Evolutionary conservation across 176 grass and related monocot species (phyloP), one percentile per base, ranked within the genome.

Genomic region (Carex littledalei): DNA sequence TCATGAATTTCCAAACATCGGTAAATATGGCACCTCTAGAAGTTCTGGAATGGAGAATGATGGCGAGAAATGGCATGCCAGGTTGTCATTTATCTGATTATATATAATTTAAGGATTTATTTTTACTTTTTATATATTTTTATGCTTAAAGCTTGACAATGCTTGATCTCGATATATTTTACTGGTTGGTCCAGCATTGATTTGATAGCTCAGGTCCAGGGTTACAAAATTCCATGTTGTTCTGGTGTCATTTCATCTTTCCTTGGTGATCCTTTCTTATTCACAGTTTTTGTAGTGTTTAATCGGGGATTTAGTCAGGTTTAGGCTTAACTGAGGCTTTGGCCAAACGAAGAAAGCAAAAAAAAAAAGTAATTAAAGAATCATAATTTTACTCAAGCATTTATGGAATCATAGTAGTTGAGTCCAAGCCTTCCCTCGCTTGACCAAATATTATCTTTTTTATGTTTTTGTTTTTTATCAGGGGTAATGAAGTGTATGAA

Each of bases 401-500:
- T 32, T 49, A 47, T 18, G 35, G 35, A 11, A 49, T n/a, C n/a
- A n/a, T n/a, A 77, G 9, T 54, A 22, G 20, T 63, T 63, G 18
- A 77, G 73, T 55, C 3, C 47, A 31, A 76, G 20, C 13, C 64
- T 83, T 87, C 13, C 35, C 55, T 69, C 50, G 18, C 89, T 79
- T 39, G 66, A 15, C 41, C 65, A 84, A 39, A 52, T 11, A 29
- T 83, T 29, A 57, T 87, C 47, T 52, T 74, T 79, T 82, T 87
- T 69, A 50, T 47, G 67, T 60, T 43, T 76, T 60, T 34, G 10
- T 67, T 89, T 58, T 65, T 85, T 71, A 81, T 67, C 45, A 98
- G 95, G 91, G 95, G 91, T 3, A 98, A 95, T 69, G 86, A 92
- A 93, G 89, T 89, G 69, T 93, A 93, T 86, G 84, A 85, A 54